Evolutionary conservation across 2,329 filamentous ascomycete genomes (phyloP).

Genomic region (Colletotrichum lindemuthianum): DNA sequence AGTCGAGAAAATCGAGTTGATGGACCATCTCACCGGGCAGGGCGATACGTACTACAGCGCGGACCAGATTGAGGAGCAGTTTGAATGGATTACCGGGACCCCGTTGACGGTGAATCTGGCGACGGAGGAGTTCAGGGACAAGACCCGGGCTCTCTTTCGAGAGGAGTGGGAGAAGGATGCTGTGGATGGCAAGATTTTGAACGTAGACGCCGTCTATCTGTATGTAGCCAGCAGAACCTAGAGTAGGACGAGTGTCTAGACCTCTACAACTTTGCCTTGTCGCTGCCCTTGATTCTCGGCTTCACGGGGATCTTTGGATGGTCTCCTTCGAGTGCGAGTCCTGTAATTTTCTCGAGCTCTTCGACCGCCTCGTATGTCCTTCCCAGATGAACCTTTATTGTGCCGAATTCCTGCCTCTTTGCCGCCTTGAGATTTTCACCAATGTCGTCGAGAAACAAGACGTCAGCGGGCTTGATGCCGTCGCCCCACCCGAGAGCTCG

Average conservation of each 20-base stretch:
- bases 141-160: conserved; percentile 41
- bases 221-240: conserved; percentile 41
- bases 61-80: conserved; percentile 44
- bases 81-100: conserved; percentile 40
- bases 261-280: conserved; percentile 56
- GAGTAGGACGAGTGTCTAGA: background rate
- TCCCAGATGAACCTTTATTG: conserved; percentile 86
- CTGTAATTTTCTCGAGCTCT: conserved; percentile 80
- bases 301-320: conserved; percentile 62
- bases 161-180: conserved; percentile 45
- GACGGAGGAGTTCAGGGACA: conserved; percentile 39
- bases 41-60: conserved; percentile 38
- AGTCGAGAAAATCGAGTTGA: conserved; percentile 40
- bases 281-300: conserved; percentile 46
- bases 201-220: conserved; percentile 43
- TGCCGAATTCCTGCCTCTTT: conserved; percentile 77
- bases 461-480: conserved; percentile 70
- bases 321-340: conserved; percentile 68
- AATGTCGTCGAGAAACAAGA: conserved; percentile 94
- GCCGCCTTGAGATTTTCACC: conserved; percentile 90
- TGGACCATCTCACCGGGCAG: conserved; percentile 42
- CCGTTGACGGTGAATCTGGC: conserved; percentile 37
- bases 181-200: conserved; percentile 43
- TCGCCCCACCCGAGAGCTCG: conserved; percentile 55
- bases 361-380: conserved; percentile 82